phyloP scores from a whole-genome alignment of 164 flowering plant species.

The Saururus chinensis region DNA sequence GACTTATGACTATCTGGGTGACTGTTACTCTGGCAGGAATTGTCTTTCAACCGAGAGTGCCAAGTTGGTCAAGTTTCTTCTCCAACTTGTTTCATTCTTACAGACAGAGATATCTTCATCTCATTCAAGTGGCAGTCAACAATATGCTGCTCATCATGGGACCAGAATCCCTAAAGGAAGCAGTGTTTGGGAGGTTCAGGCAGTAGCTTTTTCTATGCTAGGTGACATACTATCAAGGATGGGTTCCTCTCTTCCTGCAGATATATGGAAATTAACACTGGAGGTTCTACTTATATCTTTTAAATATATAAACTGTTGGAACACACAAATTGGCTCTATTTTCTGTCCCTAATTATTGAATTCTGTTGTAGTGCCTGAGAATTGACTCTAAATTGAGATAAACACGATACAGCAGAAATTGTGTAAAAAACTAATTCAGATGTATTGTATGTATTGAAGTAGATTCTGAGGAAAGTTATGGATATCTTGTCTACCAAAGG shows the following conservation, averaged over 20 bases:
- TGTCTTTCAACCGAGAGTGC: slow-evolving; percentile 27
- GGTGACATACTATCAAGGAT: slow-evolving; percentile 46
- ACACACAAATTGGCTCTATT: neutral
- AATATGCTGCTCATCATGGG: slow-evolving; percentile 15
- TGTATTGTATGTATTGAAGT: slow-evolving; percentile 7
- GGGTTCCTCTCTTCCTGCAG: slow-evolving; percentile 46
- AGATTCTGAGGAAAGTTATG: slow-evolving; percentile 69
- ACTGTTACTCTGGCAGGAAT: slow-evolving; percentile 18
- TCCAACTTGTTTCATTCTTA: slow-evolving; percentile 29
- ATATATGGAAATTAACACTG: slow-evolving; percentile 55
- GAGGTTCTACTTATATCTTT: slow-evolving; percentile 35
- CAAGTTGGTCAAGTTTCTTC: slow-evolving; percentile 44
- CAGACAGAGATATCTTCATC: slow-evolving; percentile 22
- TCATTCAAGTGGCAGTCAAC: slow-evolving; percentile 20
- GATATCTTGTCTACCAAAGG: slow-evolving; percentile 52
- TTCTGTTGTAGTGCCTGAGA: neutral
- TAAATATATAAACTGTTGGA: neutral
- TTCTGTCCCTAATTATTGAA: neutral
- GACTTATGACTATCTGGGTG: slow-evolving; percentile 6
- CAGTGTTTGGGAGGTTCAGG: slow-evolving; percentile 52
- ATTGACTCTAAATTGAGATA: neutral
- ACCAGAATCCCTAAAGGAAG: slow-evolving; percentile 11
- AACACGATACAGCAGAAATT: neutral
- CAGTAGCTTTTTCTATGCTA: slow-evolving; percentile 45
- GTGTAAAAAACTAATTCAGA: neutral